Conservation (phyloP, 2,329 filamentous ascomycete genomes). For the Paraconiothyrium sp. region DNA sequence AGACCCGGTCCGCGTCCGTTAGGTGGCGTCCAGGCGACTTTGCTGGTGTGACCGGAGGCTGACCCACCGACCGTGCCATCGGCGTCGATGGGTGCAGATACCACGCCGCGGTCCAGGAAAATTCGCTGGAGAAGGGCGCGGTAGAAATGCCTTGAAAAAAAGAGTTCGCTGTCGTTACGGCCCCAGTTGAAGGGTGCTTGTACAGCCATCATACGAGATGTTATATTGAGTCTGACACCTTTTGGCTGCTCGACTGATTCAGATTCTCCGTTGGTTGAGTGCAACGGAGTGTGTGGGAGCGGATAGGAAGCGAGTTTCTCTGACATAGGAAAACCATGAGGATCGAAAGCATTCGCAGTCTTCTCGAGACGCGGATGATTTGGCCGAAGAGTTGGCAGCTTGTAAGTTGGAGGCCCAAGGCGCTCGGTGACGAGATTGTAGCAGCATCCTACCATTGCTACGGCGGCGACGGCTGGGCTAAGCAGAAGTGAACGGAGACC, state of each 20-base stretch:
- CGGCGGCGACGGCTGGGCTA: conserved; percentile 85
- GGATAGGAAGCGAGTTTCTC: conserved; percentile 67
- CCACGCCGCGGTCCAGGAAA: conserved; percentile 85
- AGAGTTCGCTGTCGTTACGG: conserved; percentile 78
- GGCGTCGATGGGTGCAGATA: conserved; percentile 63
- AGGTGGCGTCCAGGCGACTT: conserved; percentile 47
- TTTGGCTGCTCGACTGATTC: conserved; percentile 26
- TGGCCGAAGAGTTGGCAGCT: conserved; percentile 79
- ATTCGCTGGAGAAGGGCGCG: conserved; percentile 89
- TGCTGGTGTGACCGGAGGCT: conserved; percentile 44
- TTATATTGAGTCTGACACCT: conserved; percentile 90
- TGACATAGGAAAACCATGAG: conserved; percentile 95
- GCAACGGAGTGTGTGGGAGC: conserved; percentile 29
- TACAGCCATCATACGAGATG: conserved; percentile 96
- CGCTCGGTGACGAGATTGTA: conserved; percentile 96
- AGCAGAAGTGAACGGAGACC: conserved; percentile 85
- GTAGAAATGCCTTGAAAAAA: conserved; percentile 94
- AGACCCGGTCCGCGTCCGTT: conserved; percentile 60
- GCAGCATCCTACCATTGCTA: conserved; percentile 97
- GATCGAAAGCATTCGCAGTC: conserved; percentile 79
- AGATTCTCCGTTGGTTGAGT: conserved; percentile 21
- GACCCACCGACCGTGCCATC: conserved; percentile 51
- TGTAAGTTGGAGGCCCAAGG: conserved; percentile 85
- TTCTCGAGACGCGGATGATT: conserved; percentile 73
- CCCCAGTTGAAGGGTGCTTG: conserved; percentile 97